Evolutionary conservation across 192 early-diverging fungal genomes (phyloP).

Genomic region (Paraglomus occultum): DNA sequence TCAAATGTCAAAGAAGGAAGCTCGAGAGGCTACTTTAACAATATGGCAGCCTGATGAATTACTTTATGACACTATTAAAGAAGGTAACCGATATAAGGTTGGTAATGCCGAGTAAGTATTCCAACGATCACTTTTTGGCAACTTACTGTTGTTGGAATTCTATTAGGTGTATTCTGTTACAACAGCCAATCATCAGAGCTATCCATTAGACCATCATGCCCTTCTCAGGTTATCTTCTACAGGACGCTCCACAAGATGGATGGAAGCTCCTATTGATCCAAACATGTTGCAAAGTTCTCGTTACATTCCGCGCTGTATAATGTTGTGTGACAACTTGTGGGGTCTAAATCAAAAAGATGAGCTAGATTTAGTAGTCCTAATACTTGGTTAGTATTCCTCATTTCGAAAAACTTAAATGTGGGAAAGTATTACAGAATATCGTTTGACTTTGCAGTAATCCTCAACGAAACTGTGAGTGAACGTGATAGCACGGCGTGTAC

Average conservation of each 20-base stretch:
- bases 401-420: neutral
- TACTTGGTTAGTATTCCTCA: constrained; percentile 36
- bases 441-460: constrained; percentile 15
- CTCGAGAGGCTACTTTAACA: constrained; percentile 41
- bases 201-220: neutral
- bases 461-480: neutral
- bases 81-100: constrained; percentile 58
- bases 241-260: constrained; percentile 34
- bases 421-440: neutral
- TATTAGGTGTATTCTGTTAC: constrained; percentile 31
- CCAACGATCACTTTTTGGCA: neutral
- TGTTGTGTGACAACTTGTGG: constrained; percentile 29
- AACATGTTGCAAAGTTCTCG: constrained; percentile 13
- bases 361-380: constrained; percentile 47
- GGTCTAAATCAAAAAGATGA: constrained; percentile 29
- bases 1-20: constrained; percentile 12
- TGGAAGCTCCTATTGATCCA: constrained; percentile 18
- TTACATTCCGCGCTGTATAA: constrained; percentile 36
- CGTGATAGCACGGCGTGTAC: neutral
- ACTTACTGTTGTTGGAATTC: constrained; percentile 8
- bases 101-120: constrained; percentile 22
- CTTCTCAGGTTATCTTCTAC: constrained; percentile 23
- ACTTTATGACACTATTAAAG: constrained; percentile 38
- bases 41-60: constrained; percentile 48
- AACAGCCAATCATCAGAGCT: constrained; percentile 29